Percentiles rank a stretch among this genome's conserved stretches.
Conservation (phyloP, 1,284 basidiomycete genomes). For the Microstroma glucosiphilum region DNA sequence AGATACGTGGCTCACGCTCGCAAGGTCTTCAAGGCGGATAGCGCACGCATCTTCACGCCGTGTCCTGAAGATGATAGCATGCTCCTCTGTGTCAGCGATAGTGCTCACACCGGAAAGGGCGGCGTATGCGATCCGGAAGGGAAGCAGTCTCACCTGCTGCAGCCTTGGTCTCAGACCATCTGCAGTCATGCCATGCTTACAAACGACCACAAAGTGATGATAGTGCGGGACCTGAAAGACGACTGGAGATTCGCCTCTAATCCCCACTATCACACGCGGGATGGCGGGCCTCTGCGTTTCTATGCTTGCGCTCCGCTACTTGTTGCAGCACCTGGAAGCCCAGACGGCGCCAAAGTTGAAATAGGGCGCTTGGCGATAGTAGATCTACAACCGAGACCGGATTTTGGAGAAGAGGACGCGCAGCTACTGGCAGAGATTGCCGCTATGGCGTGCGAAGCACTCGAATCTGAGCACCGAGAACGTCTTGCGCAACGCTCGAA, state of each 20-base stretch:
- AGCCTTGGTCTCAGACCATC: constrained; percentile 2
- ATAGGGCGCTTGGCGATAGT: constrained; percentile 34
- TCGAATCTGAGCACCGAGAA: constrained; percentile 23
- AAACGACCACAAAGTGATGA: constrained; percentile 25
- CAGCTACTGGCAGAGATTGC: constrained; percentile 28
- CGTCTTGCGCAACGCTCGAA: not conserved
- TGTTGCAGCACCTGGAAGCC: constrained; percentile 16
- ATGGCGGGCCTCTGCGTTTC: constrained; percentile 20
- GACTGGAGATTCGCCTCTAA: constrained; percentile 34
- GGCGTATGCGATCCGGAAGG: not conserved
- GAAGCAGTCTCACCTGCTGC: not conserved
- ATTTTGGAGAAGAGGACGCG: constrained; percentile 26
- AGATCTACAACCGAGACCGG: constrained; percentile 19
- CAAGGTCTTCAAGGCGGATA: not conserved
- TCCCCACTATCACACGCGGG: not conserved
- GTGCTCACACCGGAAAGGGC: not conserved
- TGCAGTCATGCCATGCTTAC: constrained; percentile 37
- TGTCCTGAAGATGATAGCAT: constrained; percentile 1
- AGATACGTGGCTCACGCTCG: not conserved
- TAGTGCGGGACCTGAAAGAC: constrained; percentile 21
- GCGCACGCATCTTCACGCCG: not conserved
- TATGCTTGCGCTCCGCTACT: constrained; percentile 35
- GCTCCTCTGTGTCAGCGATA: not conserved
- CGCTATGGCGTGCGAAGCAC: constrained; percentile 29
- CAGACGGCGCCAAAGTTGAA: constrained; percentile 23